A percentile compares a stretch with the other conserved stretches of the same genome.
Evolutionary conservation across 2,329 filamentous ascomycete species (phyloP).

Genomic region (Alternaria consortialis): DNA sequence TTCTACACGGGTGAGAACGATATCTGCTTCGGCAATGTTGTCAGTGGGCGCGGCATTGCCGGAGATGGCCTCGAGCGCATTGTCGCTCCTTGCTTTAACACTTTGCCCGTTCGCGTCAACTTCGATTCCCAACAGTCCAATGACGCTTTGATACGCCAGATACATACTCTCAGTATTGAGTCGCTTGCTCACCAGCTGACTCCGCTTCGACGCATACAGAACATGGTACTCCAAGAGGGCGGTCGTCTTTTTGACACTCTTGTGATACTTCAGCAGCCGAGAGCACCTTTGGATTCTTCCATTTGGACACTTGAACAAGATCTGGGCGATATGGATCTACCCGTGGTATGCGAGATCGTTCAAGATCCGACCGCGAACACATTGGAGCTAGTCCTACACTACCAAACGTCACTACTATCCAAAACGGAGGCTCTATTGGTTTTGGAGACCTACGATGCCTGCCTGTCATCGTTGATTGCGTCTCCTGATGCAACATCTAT

Average conservation of each 20-base stretch:
- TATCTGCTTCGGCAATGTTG: constrained; percentile 86
- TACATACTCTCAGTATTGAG: constrained; percentile 70
- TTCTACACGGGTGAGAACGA: constrained; percentile 67
- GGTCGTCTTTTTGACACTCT: constrained; percentile 79
- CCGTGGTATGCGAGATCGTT: constrained; percentile 78
- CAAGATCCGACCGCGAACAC: constrained; percentile 64
- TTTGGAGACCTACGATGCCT: constrained; percentile 39
- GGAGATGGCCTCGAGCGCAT: constrained; percentile 74
- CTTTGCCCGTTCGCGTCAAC: constrained; percentile 74
- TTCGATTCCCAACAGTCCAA: constrained; percentile 61
- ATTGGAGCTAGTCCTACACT: constrained; percentile 70
- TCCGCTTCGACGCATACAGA: constrained; percentile 75
- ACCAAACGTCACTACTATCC: constrained; percentile 45
- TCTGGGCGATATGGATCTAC: constrained; percentile 73
- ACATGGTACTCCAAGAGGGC: constrained; percentile 56
- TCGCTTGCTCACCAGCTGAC: constrained; percentile 76
- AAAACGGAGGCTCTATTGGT: constrained; percentile 40
- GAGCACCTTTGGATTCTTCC: constrained; percentile 53
- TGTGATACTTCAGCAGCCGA: constrained; percentile 76
- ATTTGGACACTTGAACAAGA: constrained; percentile 64
- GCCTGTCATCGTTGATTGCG: constrained; percentile 35
- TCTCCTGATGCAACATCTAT: constrained; percentile 30
- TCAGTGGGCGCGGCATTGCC: constrained; percentile 76
- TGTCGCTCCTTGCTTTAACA: constrained; percentile 93
- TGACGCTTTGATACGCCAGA: constrained; percentile 64